A percentile compares a stretch with the other conserved stretches of the same genome.
These are phyloP conservation scores for Pythium dissimile DNA, from an alignment of 352 stramenopile species.

Conservation along the genomic window DNA sequence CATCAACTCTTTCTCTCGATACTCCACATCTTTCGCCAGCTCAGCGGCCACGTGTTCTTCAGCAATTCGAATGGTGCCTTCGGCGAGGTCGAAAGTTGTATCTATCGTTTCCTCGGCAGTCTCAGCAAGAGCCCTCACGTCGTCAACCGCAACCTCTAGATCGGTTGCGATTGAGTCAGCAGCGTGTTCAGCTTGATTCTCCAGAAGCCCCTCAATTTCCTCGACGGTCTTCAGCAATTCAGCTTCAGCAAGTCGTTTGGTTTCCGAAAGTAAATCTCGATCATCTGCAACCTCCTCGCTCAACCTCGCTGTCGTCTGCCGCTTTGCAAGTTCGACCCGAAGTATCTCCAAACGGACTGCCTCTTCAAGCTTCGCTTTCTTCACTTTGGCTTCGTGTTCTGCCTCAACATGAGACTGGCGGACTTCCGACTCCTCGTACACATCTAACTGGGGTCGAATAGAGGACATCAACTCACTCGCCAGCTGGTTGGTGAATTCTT, in stretches of 20 bases:
- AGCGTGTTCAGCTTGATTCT: not conserved
- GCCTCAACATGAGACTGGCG: not conserved
- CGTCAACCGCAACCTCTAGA: not conserved
- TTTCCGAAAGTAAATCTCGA: not conserved
- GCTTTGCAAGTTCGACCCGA: slow-evolving; percentile 5
- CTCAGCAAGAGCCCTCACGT: not conserved
- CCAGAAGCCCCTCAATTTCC: not conserved
- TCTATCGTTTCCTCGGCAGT: not conserved
- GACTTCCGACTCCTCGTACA: slow-evolving; percentile 26
- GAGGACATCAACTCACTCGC: slow-evolving; percentile 30
- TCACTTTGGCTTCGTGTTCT: not conserved
- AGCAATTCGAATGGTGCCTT: not conserved
- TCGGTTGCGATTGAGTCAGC: not conserved
- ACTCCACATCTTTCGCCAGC: not conserved
- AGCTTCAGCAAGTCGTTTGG: slow-evolving; percentile 2
- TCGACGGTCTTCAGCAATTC: slow-evolving; percentile 17
- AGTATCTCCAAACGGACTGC: slow-evolving; percentile 12
- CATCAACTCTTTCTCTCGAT: slow-evolving; percentile 4
- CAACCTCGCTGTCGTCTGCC: not conserved
- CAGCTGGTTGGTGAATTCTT: slow-evolving; percentile 33
- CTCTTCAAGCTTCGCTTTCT: slow-evolving; percentile 6
- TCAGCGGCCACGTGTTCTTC: not conserved
- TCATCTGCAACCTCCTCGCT: not conserved
- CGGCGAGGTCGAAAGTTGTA: not conserved
- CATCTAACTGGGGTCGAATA: slow-evolving; percentile 32